Conservation (phyloP, 169 alveolate species). For the Plasmodium gonderi region DNA sequence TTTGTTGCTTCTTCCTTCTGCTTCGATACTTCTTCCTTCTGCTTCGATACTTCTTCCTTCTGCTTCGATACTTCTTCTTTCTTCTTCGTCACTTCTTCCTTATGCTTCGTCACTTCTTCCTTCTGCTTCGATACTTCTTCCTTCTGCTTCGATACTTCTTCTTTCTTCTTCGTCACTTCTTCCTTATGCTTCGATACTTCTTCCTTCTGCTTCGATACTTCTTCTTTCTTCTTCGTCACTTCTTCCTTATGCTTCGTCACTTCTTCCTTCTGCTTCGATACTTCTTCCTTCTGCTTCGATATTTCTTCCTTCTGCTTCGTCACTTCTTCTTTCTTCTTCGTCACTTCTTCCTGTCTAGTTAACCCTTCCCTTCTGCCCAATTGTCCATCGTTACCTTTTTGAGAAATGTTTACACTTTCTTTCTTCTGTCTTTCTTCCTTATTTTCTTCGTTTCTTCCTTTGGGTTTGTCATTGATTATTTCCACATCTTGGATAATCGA, state of each 20-base stretch:
- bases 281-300: neutral
- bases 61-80: neutral
- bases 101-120: neutral
- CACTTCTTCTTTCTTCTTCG: neutral
- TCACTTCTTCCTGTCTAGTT: neutral
- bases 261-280: neutral
- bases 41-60: slow-evolving; percentile 61
- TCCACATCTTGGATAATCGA: neutral
- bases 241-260: neutral
- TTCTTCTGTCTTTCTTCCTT: neutral
- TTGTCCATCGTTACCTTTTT: no score
- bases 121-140: neutral
- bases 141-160: slow-evolving; percentile 66
- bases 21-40: slow-evolving; percentile 73
- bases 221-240: slow-evolving; percentile 76
- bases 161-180: slow-evolving; percentile 42
- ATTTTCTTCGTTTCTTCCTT: neutral
- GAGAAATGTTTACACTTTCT: neutral
- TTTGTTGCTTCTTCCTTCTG: slow-evolving; percentile 67
- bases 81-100: neutral
- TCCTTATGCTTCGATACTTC: slow-evolving; percentile 49
- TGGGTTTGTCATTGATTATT: no score
- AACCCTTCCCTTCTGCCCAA: neutral
- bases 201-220: slow-evolving; percentile 74
- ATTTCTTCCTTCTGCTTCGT: neutral